Conservation (phyloP, 129 eudicot species). For the Sambucus nigra region DNA sequence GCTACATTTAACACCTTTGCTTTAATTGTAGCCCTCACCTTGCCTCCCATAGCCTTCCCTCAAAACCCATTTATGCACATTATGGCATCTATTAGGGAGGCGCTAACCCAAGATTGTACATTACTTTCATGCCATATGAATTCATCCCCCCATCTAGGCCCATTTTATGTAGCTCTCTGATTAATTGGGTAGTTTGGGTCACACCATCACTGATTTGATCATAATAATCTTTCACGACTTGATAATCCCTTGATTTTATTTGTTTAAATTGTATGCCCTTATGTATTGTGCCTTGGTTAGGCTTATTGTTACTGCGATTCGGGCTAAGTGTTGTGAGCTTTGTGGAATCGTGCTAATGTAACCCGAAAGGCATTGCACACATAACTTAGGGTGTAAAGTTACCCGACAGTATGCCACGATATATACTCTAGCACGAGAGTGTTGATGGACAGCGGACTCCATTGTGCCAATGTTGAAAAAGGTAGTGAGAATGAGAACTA, state of each 20-base stretch:
- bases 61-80: conserved; percentile 44
- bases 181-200: conserved; percentile 34
- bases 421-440: conserved; percentile 37
- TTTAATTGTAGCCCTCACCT: conserved; percentile 37
- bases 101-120: conserved; percentile 60
- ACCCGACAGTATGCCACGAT: conserved; percentile 35
- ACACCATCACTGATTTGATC: conserved; percentile 45
- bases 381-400: conserved; percentile 30
- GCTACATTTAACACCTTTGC: conserved; percentile 52
- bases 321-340: conserved; percentile 43
- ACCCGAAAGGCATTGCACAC: conserved; percentile 31
- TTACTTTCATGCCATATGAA: conserved; percentile 53
- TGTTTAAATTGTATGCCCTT: conserved; percentile 23
- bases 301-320: conserved; percentile 43
- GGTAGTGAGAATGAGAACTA: conserved; percentile 23
- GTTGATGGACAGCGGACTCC: conserved; percentile 12
- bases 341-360: conserved; percentile 19
- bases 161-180: conserved; percentile 36
- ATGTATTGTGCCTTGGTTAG: conserved; percentile 33
- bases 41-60: conserved; percentile 34
- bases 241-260: conserved; percentile 21
- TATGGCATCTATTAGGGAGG: conserved; percentile 46
- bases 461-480: conserved; percentile 10
- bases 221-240: conserved; percentile 35
- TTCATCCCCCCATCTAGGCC: conserved; percentile 21